phyloP scores from a whole-genome alignment of 345 rosid genomes.

The Citropsis articulata region DNA sequence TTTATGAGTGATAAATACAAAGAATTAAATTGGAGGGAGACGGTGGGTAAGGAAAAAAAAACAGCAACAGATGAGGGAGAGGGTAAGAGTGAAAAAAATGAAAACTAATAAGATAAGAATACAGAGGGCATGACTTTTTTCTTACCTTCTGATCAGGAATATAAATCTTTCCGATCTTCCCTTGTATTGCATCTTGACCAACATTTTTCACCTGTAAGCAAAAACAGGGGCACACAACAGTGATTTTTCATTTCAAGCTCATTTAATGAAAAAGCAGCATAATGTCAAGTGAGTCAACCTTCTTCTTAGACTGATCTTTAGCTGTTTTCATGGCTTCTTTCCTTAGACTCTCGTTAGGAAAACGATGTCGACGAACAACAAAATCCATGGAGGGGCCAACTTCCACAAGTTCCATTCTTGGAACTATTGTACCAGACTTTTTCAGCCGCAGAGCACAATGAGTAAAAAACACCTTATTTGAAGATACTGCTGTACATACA shows the following conservation, averaged over 20 bases:
- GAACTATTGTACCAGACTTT: conserved; percentile 83
- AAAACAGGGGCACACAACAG: conserved; percentile 13
- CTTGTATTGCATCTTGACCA: conserved; percentile 50
- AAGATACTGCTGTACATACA: conserved; percentile 76
- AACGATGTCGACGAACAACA: conserved; percentile 84
- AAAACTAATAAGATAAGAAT: not conserved
- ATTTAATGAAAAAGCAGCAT: not conserved
- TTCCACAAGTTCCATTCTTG: conserved; percentile 88
- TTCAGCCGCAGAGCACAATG: conserved; percentile 88
- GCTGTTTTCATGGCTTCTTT: conserved; percentile 85
- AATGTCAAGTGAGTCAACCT: conserved; percentile 37
- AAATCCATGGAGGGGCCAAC: conserved; percentile 97
- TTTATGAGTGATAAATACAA: not conserved
- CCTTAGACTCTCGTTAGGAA: conserved; percentile 68
- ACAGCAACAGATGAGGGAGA: not conserved
- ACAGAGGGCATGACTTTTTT: not conserved
- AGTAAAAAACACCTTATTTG: conserved; percentile 57
- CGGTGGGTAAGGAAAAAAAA: not conserved
- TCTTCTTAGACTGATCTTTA: conserved; percentile 78
- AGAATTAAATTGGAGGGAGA: not conserved
- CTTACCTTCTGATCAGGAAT: conserved; percentile 93
- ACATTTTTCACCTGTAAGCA: conserved; percentile 71
- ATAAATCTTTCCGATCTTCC: conserved; percentile 75
- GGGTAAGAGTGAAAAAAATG: not conserved
- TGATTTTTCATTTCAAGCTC: not conserved